These are phyloP conservation scores for Filosporella fistucella DNA, from an alignment of 495 filamentous ascomycete species.

Conservation along the genomic window DNA sequence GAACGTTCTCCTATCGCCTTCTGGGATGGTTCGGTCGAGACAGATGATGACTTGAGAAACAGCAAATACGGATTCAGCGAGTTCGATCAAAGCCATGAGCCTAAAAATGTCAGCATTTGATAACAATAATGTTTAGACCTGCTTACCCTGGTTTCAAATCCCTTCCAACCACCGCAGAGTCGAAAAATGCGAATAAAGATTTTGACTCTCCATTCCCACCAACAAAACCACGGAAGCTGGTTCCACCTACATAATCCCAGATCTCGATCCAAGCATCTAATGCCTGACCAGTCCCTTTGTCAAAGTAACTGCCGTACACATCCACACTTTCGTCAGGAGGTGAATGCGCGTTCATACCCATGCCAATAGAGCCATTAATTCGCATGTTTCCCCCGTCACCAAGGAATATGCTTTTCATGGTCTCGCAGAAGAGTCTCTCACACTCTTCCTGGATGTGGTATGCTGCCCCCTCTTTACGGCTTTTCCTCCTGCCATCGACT, in stretches of 20 bases:
- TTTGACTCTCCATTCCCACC: conserved; percentile 58
- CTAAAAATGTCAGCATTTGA: conserved; percentile 38
- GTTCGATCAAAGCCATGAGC: conserved; percentile 85
- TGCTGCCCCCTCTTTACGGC: conserved; percentile 81
- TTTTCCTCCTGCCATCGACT: conserved; percentile 32
- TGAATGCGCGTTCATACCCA: conserved; percentile 49
- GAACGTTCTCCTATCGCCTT: conserved; percentile 56
- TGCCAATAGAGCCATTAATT: conserved; percentile 66
- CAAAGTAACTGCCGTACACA: conserved; percentile 22
- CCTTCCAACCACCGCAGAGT: conserved; percentile 57
- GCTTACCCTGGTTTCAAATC: conserved; percentile 88
- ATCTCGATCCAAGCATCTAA: conserved; percentile 63
- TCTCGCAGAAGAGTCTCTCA: conserved; percentile 99
- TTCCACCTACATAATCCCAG: conserved; percentile 82
- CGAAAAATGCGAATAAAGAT: conserved; percentile 86
- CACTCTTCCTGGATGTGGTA: conserved; percentile 96
- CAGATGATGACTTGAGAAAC: conserved; percentile 79
- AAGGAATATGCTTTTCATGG: conserved; percentile 85
- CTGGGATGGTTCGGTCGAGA: conserved; percentile 60
- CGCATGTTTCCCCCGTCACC: conserved; percentile 77
- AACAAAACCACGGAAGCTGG: conserved; percentile 80
- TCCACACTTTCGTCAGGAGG: conserved; percentile 23
- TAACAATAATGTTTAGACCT: conserved; percentile 9
- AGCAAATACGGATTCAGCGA: conserved; percentile 66
- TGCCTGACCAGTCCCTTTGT: conserved; percentile 14